Base-by-base conservation (phyloP, 345 rosid species). In the Arabidopsis arenosa region DNA sequence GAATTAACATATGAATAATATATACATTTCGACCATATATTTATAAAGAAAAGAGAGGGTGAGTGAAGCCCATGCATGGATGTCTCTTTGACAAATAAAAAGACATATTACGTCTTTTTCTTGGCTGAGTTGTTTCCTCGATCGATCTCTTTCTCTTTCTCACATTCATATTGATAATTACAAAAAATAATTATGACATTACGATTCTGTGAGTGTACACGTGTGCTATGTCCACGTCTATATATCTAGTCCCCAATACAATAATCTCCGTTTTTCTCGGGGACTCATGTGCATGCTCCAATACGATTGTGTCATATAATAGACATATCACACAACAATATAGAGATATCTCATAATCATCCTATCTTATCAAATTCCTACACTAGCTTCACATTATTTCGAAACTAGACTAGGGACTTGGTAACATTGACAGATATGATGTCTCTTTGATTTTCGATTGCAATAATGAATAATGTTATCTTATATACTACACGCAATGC, bases 241-340 rank as follows among this genome's bases (percentile, higher is more conserved):
- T 17, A 11, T 45, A 66, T 56, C 35, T 28, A 56, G 59, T 58
- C 40, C 28, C 23, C 37, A 6, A 54, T 56, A 56, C 60, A 45
- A 77, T 63, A 63, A 57, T 47, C 61, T 70, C 76, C 80, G 72
- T 71, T 70, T 70, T 77, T 57, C 32, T 77, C 66, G 80, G 80
- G 72, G 72, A 45, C 61, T 77, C 80, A 70, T 77, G 80, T 77
- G 80, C 80, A 56, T 56, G 54, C 62, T 64, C 36, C 65, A 36
- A 63, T 70, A 10, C 67, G 45, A 77, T 58, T 10, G 35, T 63
- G 28, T 70, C 75, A 62, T 69, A 45, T 43, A 10, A 30, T 52
- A 60, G 49, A 76, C 64, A 43, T 59, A 30, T 23, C 70, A 40
- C 69, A 43, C 44, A 43, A 26, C 15, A 10, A 12, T 3, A 3